Evolutionary conservation across 495 filamentous ascomycete genomes (phyloP), one percentile per base, ranked within the genome.

Genomic region (Lophium mytilinum): DNA sequence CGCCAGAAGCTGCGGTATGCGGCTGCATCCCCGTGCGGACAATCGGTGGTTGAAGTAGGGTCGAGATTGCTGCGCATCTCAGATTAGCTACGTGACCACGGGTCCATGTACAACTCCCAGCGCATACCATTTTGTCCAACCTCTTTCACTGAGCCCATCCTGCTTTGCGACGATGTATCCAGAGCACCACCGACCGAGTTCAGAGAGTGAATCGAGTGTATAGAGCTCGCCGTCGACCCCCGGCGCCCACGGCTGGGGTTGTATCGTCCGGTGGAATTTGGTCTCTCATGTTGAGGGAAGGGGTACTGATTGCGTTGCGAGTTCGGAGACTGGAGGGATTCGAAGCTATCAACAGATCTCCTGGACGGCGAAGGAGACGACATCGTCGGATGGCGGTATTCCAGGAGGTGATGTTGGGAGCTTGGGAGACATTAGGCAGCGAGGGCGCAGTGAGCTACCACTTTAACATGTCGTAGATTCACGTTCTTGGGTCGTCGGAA

Each of bases 31-130:
- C 92, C 15, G 90, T 93, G 52, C 94, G 88, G 24, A 92, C 80
- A 57, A 93, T 93, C 0, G 94, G 91, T 15, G 89, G 83, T 66
- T 96, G 90, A 17, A 97, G 79, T 12, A 99, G 80, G 3, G 87
- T 93, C 21, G 93, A 96, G 65, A 99, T 97, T 56, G 93, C 88
- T 89, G 66, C 42, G 19, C 46, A 36, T 34, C 37, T 40, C 24
- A 15, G n/a, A 15, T 14, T 21, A 14, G 35, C 39, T 12, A 17
- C 7, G 0, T 18, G 36, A 24, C 35, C 24, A 35, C n/a, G 34
- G 30, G 33, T 34, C 35, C 18, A 55, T 30, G 30, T 5, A 19
- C 9, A 30, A 11, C 52, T 37, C 30, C 12, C 5, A 17, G 30
- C 15, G 34, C 74, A 41, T 66, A 86, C 84, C 89, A 81, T 95